Base-by-base conservation (phyloP, 306 rosid genomes). In the Cicer judaicum region DNA sequence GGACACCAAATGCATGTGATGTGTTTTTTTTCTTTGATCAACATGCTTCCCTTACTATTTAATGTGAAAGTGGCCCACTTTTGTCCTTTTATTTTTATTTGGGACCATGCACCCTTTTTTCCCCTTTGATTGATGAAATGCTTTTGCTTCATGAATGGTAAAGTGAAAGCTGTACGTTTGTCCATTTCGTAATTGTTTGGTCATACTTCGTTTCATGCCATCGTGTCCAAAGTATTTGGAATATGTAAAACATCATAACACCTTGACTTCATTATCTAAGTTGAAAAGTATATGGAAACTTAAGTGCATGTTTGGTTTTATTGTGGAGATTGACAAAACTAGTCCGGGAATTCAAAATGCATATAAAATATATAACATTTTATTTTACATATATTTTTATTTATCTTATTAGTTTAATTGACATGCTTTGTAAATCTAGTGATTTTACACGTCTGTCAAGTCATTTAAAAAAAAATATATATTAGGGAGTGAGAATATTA, bases 1-100 rank as follows among this genome's bases (percentile, higher is more conserved):
- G 64, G 81, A 64, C 78, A 65, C 80, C 64, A 80, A 82, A 52
- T 87, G 82, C 88, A 80, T 70, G 85, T 80, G 86, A 82, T 72
- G 62, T 82, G 77, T 80, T 9, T 57, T 29, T 29, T 29, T 29
- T 29, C 36, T 29, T 29, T 29, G 36, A 29, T 29, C 36, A 29
- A 29, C 8, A 67, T 80, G 72, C n/a, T 57, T 29, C 15, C 44
- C 77, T 47, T 41, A 72, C 55, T 44, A 71, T 60, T 68, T 64
- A 70, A 70, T 84, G 72, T 80, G 59, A 72, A 29, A 59, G 65
- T 80, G 81, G 74, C 63, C 40, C 75, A 1, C 70, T 39, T 42
- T 68, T 53, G 83, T 69, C 73, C 70, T 72, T 18, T 67, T 56
- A 39, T 42, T 13, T 24, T 15, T 59, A 10, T 60, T 81, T 75